Percentiles rank a stretch among this genome's conserved stretches.
Conservation (phyloP, 352 stramenopile genomes). For the Pythium apleroticum region DNA sequence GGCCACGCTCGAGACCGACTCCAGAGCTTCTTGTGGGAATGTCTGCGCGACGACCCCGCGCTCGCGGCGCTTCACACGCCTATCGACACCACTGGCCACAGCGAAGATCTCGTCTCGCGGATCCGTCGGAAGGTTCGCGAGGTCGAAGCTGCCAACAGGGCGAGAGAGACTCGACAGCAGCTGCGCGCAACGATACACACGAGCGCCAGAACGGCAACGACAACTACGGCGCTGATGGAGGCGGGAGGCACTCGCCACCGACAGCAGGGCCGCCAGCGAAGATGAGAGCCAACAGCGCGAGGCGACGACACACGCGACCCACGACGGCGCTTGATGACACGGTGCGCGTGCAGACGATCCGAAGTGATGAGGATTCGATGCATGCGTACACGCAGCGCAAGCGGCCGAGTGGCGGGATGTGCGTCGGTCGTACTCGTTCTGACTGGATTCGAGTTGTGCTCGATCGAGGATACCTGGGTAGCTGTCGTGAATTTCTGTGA, state of each 20-base stretch:
- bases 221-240: too few species aligned
- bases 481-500: not conserved
- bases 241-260: too few species aligned
- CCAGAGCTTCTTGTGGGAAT: not conserved
- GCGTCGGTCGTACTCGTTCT: not conserved
- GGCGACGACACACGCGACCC: not conserved
- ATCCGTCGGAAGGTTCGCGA: not conserved
- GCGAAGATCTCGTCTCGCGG: not conserved
- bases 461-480: not conserved
- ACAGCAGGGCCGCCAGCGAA: too few species aligned
- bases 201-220: too few species aligned
- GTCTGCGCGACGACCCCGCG: not conserved
- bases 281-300: not conserved
- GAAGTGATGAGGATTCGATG: too few species aligned
- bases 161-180: not conserved
- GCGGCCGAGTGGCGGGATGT: not conserved
- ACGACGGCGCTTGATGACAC: conserved; percentile 1
- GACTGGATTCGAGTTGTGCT: not conserved
- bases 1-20: not conserved
- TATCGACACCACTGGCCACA: not conserved
- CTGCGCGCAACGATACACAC: too few species aligned
- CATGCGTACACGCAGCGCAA: not conserved
- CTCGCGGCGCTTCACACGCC: not conserved
- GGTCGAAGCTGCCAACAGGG: not conserved
- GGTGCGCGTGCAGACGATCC: not conserved